Evolutionary conservation across 192 early-diverging fungal species (phyloP).

Genomic region (Coemansia sp.): DNA sequence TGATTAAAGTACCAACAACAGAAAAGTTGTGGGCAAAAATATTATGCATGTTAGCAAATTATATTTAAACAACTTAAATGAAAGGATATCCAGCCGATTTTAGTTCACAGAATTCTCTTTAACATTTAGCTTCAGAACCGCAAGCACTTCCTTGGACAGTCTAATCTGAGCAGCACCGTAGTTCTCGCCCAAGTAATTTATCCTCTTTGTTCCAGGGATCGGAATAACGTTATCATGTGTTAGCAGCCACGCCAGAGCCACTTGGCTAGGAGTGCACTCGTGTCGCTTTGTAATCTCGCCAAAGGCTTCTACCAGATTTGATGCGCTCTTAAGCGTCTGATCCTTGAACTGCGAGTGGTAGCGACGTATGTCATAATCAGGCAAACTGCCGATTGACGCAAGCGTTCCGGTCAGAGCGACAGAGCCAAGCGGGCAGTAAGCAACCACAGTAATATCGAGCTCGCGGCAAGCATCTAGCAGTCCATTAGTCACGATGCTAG

Average conservation of each 20-base stretch:
- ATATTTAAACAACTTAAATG: no score
- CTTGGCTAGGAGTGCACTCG: conserved; percentile 54
- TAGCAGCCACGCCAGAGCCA: conserved; percentile 68
- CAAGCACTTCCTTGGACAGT: conserved; percentile 30
- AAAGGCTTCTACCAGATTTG: conserved; percentile 60
- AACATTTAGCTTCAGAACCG: neutral
- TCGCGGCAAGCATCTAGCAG: conserved; percentile 69
- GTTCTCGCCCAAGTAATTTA: conserved; percentile 52
- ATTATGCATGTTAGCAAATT: no score
- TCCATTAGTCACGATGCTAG: conserved; percentile 64
- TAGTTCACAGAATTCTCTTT: neutral
- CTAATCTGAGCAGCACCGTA: conserved; percentile 25
- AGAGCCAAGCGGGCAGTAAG: conserved; percentile 70
- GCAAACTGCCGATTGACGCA: conserved; percentile 57
- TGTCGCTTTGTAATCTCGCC: conserved; percentile 55
- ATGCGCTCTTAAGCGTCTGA: conserved; percentile 60
- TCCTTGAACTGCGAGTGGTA: conserved; percentile 59
- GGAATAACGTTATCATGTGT: conserved; percentile 56
- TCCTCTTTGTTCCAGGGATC: conserved; percentile 61
- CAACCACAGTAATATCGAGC: conserved; percentile 70
- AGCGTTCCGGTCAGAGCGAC: conserved; percentile 68
- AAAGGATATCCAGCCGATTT: neutral
- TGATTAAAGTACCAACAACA: neutral
- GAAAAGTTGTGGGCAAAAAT: neutral
- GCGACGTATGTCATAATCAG: conserved; percentile 55